A percentile compares a stretch with the other conserved stretches of the same genome.
Conservation (phyloP, 257 asterid genomes). For the Eucommia ulmoides region DNA sequence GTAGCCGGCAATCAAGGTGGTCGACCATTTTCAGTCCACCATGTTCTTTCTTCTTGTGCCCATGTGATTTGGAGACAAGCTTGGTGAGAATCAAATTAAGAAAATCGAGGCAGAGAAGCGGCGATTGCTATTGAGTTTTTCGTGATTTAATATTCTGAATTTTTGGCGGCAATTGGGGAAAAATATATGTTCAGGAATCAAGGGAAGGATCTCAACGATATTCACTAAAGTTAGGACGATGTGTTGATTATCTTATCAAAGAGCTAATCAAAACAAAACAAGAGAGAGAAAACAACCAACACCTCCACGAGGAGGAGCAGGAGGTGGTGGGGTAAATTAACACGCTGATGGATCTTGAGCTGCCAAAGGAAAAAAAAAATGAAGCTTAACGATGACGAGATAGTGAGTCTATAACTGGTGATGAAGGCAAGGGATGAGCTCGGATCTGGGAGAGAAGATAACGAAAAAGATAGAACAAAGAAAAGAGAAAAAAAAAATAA, state of each 20-base stretch:
- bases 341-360: not conserved
- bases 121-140: not conserved
- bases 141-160: not conserved
- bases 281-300: not conserved
- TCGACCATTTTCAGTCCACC: not conserved
- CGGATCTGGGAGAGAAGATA: too few species aligned
- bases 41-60: not conserved
- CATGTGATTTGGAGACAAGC: constrained; percentile 1
- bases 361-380: not conserved
- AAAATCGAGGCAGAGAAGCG: not conserved
- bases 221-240: not conserved
- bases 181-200: not conserved
- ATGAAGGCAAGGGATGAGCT: too few species aligned
- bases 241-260: not conserved
- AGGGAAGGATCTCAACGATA: not conserved
- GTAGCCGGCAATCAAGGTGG: not conserved
- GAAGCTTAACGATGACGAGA: not conserved
- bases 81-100: not conserved
- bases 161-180: not conserved
- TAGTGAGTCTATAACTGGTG: not conserved
- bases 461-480: too few species aligned
- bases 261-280: not conserved
- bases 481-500: too few species aligned
- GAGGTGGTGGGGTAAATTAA: not conserved
- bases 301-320: not conserved